phyloP scores from a whole-genome alignment of 208 protist genomes.

The Tetramitus jugosus region DNA sequence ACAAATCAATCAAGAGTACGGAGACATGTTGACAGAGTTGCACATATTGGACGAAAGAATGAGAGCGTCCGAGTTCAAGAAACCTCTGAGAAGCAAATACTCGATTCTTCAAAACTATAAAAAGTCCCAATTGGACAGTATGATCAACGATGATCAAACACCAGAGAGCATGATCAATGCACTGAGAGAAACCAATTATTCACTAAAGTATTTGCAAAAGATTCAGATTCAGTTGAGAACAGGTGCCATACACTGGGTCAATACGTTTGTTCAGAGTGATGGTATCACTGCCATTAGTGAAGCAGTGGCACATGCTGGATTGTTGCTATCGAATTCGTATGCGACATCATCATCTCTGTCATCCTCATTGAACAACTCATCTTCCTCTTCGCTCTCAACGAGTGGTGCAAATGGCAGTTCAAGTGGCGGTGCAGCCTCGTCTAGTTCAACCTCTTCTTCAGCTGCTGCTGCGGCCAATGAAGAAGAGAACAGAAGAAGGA shows the following conservation, averaged over 20 bases:
- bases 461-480: no score
- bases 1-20: neutral
- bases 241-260: neutral
- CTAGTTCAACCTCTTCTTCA: no score
- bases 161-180: no score
- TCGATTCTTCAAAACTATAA: neutral
- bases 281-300: neutral
- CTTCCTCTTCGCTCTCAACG: no score
- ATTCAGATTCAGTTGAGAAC: neutral
- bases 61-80: neutral
- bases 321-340: no score
- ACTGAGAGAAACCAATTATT: neutral
- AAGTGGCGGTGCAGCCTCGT: no score
- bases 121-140: neutral
- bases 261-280: neutral
- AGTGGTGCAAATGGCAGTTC: no score
- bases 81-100: neutral
- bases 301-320: no score
- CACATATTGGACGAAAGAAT: neutral
- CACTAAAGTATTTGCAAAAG: neutral
- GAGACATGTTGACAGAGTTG: neutral
- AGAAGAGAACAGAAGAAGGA: neutral
- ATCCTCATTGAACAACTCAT: no score
- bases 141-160: no score
- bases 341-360: no score